Evolutionary conservation across 179 eudicot genomes (phyloP), one percentile per base, ranked within the genome.

Genomic region (Corrigiola litoralis): DNA sequence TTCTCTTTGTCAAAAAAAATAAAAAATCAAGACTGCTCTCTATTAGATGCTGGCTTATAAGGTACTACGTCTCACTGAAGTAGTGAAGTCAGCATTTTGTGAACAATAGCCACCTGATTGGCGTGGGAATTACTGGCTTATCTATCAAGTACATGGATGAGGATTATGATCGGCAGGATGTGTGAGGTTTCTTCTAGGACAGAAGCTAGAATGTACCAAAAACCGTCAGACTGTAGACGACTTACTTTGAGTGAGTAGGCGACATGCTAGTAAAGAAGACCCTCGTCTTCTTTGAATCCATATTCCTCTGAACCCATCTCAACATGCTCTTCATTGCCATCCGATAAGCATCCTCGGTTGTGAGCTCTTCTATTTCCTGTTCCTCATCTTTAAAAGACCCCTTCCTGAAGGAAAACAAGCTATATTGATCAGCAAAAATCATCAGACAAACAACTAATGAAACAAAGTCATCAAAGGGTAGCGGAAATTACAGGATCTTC

Each of bases 181-280:
- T n/a, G n/a, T 8, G 24, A 33, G 59, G 24, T 42, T n/a, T 42
- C 3, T 41, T 61, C 24, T 38, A n/a, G n/a, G n/a, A n/a, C n/a
- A n/a, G n/a, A n/a, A n/a, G 44, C 14, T 10, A 10, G 10, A 38
- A 7, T 3, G 10, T 10, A n/a, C 44, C 14, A 38, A n/a, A 38
- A 34, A 34, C 37, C 37, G n/a, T 34, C 3, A 40, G 4, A 61
- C 12, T 12, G 4, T 12, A 40, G 5, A 4, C 21, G 46, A 75
- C 91, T 75, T 78, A 92, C 98, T 80, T 85, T 42, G 65, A 68
- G 76, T 92, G 98, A 63, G 95, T 79, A 23, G 96, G 96, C 8
- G 96, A 92, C 95, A 89, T 84, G 87, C 88, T 80, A 62, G 88
- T 83, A 78, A 92, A 92, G 74, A 89, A 87, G 13, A 87, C 90